phyloP scores from a whole-genome alignment of 345 rosid species.

The Populus pruinosa region DNA sequence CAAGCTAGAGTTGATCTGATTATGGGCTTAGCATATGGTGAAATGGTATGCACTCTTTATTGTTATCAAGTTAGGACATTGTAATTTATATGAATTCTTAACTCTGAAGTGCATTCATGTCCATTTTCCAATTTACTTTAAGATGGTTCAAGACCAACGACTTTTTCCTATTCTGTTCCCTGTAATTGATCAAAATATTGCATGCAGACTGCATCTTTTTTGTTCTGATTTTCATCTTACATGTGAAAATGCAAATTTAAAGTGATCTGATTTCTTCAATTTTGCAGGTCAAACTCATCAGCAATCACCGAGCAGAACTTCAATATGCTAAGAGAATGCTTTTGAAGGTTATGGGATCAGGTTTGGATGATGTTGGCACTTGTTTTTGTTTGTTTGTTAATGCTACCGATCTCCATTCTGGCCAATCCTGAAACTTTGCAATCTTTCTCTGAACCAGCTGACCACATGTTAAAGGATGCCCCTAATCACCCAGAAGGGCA shows the following conservation, averaged over 20 bases:
- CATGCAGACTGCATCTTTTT: neutral
- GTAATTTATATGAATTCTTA: neutral
- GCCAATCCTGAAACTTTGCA: neutral
- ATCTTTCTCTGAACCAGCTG: conserved; percentile 3
- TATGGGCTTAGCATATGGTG: conserved; percentile 36
- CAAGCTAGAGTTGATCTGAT: conserved; percentile 49
- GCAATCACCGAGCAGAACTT: conserved; percentile 51
- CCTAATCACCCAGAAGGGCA: conserved; percentile 1
- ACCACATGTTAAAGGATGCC: neutral
- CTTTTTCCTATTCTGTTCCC: neutral
- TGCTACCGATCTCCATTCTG: too few species aligned
- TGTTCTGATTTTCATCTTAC: neutral
- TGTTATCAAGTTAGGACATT: neutral
- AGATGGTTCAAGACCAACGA: neutral
- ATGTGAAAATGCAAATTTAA: neutral
- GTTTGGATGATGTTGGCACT: conserved; percentile 7
- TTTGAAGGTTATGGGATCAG: conserved; percentile 41
- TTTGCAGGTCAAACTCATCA: conserved; percentile 47
- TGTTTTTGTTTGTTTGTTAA: neutral
- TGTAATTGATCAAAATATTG: neutral
- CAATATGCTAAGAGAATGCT: conserved; percentile 35
- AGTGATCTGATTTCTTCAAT: neutral
- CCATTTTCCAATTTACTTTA: neutral
- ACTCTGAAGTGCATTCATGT: neutral
- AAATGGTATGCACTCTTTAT: conserved; percentile 34